phyloP scores from a whole-genome alignment of 352 stramenopile species.

The Globisporangium sylvaticum region DNA sequence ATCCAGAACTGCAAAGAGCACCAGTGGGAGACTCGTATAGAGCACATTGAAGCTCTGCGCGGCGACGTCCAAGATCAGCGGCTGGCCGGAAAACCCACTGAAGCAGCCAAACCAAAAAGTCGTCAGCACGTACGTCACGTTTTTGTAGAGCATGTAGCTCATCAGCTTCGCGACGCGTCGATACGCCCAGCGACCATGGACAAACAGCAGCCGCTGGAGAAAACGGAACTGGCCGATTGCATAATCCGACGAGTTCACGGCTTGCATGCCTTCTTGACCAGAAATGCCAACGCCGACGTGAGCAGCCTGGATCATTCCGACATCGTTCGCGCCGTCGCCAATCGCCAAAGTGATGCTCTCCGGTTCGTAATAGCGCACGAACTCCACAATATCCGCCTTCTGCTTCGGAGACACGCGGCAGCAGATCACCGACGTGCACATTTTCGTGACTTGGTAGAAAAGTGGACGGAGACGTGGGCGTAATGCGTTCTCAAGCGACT shows the following conservation, averaged over 20 bases:
- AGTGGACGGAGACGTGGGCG: constrained; percentile 38
- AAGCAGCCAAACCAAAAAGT: constrained; percentile 86
- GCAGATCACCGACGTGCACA: constrained; percentile 81
- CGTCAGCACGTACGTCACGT: constrained; percentile 80
- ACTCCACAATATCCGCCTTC: constrained; percentile 79
- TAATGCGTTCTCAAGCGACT: constrained; percentile 78
- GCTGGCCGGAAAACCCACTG: constrained; percentile 72
- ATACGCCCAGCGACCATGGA: constrained; percentile 92
- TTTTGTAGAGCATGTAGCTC: constrained; percentile 96
- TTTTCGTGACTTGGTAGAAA: constrained; percentile 70
- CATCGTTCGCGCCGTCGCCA: constrained; percentile 96
- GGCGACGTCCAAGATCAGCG: constrained; percentile 72
- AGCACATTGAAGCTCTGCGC: constrained; percentile 83
- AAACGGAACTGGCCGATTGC: constrained; percentile 93
- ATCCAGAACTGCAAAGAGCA: constrained; percentile 76
- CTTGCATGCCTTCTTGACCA: constrained; percentile 90
- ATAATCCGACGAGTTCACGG: constrained; percentile 93
- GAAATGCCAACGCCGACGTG: constrained; percentile 92
- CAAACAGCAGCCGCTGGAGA: constrained; percentile 87
- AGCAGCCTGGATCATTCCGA: constrained; percentile 93
- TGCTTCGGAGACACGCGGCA: constrained; percentile 88
- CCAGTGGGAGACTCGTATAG: constrained; percentile 71
- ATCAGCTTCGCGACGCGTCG: constrained; percentile 90
- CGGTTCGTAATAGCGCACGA: constrained; percentile 65
- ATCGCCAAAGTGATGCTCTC: constrained; percentile 88